Evolutionary conservation across 2,329 filamentous ascomycete genomes (phyloP), one percentile per base, ranked within the genome.

Genomic region (Rhinocladiella similis): DNA sequence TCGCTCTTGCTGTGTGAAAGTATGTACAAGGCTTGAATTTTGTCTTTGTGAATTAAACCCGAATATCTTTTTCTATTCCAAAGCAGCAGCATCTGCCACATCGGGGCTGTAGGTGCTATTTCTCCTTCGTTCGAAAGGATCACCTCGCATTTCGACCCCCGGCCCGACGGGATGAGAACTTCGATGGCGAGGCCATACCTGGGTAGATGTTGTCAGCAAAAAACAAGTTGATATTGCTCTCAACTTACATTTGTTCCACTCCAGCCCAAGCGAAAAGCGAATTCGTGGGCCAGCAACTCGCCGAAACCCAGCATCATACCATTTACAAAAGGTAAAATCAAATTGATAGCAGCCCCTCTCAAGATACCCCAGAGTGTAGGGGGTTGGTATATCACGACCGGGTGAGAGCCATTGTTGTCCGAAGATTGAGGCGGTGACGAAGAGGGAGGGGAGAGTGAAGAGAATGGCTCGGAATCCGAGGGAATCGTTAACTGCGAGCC

Each of bases 261-360:
- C 94, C 94, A 99, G 59, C 94, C 94, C 66, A 97, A 77, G 68
- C 93, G 81, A 70, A 93, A 99, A 1, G 94, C 94, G 49, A 90
- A 88, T 77, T 99, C 94, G 70, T 99, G 94, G 53, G 94, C 94
- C 73, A 99, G 93, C 50, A 99, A 77, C 77, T 99, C 94, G 65
- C 94, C 94, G 69, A 99, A 97, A 1, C 94, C 94, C 68, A 99
- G 77, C 94, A 99, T 99, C 80, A 99, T 83, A 46, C 94, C 94
- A 75, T 99, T 99, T 69, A 99, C 85, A 68, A 99, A 99, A 0
- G 94, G 94, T 18, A 99, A 76, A 1, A 99, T 68, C n/a, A 99
- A 79, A 72, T 99, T 99, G 75, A 99, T 99, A 5, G 92, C 91
- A 14, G 91, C 90, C 36, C 94, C 91, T 53, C 93, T 85, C 53